Evolutionary conservation across 371 early-diverging fungal genomes (phyloP).

Genomic region (Enterospora canceri): DNA sequence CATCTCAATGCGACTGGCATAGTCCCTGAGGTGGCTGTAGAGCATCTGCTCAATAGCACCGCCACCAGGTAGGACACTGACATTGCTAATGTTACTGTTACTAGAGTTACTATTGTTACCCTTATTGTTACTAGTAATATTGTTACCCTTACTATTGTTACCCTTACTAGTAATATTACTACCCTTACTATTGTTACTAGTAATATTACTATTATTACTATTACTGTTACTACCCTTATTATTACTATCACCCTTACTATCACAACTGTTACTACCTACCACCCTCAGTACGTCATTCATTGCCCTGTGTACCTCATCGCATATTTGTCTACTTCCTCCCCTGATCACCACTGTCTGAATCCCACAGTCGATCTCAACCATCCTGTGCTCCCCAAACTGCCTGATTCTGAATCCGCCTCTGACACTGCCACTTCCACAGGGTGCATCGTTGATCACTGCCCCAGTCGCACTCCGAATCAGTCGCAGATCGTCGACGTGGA

Average conservation of each 20-base stretch:
- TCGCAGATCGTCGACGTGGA: constrained; percentile 86
- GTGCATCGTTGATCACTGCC: constrained; percentile 79
- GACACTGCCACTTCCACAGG: constrained; percentile 72
- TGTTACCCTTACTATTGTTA: constrained; percentile 76
- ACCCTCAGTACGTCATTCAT: constrained; percentile 90
- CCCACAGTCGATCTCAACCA: constrained; percentile 62
- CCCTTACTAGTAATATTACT: too few relatives aligned
- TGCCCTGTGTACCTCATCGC: constrained; percentile 98
- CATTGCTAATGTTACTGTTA: constrained; percentile 83
- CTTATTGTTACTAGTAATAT: too few relatives aligned
- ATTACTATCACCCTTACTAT: too few relatives aligned
- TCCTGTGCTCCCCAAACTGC: constrained; percentile 73
- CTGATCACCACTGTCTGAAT: constrained; percentile 69
- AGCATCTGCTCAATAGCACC: constrained; percentile 95
- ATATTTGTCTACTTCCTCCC: constrained; percentile 75
- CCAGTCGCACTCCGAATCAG: constrained; percentile 90
- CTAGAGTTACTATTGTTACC: too few relatives aligned
- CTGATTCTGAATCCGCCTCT: constrained; percentile 54
- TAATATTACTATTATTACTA: too few relatives aligned
- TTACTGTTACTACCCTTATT: too few relatives aligned
- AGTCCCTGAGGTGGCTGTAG: constrained; percentile 87
- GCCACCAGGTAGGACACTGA: constrained; percentile 94
- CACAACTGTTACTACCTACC: constrained; percentile 78
- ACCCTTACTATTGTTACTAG: too few relatives aligned
- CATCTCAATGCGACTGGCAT: constrained; percentile 66